A percentile compares a stretch with the other conserved stretches of the same genome.
These are phyloP conservation scores for Cupressus sempervirens DNA, from an alignment of 75 land plant species.

Conservation along the genomic window DNA sequence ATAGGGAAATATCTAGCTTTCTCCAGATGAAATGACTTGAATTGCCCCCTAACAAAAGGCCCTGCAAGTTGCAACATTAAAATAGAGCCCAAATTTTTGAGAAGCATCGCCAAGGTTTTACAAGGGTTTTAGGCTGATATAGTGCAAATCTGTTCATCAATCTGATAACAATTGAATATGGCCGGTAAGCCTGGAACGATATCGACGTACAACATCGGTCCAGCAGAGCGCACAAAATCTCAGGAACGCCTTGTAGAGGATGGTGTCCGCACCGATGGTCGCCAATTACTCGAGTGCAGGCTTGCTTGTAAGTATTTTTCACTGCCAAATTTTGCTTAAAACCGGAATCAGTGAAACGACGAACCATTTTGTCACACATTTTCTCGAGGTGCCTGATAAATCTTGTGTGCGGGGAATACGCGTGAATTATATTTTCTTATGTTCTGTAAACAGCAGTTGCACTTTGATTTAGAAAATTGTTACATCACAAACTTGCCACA, in stretches of 20 bases:
- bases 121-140: neutral
- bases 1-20: too few species aligned
- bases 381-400: neutral
- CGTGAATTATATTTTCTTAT: too few species aligned
- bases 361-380: neutral
- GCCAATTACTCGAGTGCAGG: constrained; percentile 8
- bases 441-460: neutral
- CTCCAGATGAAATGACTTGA: too few species aligned
- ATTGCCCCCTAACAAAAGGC: too few species aligned
- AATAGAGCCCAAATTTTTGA: neutral
- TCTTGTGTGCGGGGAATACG: neutral
- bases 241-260: neutral
- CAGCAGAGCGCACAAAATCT: neutral
- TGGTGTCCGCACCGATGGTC: constrained; percentile 4
- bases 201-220: neutral
- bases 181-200: neutral
- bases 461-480: neutral
- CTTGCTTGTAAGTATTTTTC: constrained; percentile 6
- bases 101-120: neutral
- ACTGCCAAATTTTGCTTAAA: neutral
- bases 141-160: neutral
- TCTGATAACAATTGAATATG: neutral
- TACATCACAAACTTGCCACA: too few species aligned
- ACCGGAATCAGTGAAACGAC: neutral
- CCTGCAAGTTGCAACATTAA: too few species aligned